Evolutionary conservation across 2,329 filamentous ascomycete genomes (phyloP), one percentile per base, ranked within the genome.

Genomic region (Pseudogymnoascus sp.): DNA sequence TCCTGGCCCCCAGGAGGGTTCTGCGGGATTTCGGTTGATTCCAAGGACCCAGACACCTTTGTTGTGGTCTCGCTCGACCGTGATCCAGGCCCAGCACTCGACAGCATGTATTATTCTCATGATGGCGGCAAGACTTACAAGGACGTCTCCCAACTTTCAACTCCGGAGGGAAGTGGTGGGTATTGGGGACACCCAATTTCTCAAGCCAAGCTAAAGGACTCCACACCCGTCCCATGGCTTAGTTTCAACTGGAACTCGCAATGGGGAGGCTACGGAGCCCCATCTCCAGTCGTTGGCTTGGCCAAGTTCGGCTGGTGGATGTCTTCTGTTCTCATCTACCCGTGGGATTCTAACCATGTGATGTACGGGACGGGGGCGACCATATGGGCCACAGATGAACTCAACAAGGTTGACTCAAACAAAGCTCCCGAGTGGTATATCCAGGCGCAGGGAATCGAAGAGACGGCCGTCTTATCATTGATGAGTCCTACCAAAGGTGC

Each of bases 381-480:
- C 19, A 33, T 56, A 1, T 56, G 35, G 61, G 35, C 61, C 10
- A 26, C 24, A 12, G 24, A 38, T 43, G 26, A 37, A 60, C 61
- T 66, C 19, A 43, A 50, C 37, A 63, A 50, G 53, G 61, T 62
- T 26, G 63, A 64, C 11, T 59, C 40, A 5, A 61, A 66, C n/a
- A 33, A 37, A 46, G 63, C 53, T 31, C 63, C 64, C 38, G 43
- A 59, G 7, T 66, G 64, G 64, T 66, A 66, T 16, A 62, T 66
- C 22, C 61, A 70, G 10, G 70, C 70, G 12, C 65, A 66, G 31
- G 70, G 70, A 1, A 67, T 71, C 6, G 70, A 72, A 60, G 70
- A 72, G 60, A 67, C 62, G 35, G 62, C 69, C 11, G 67, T 69
- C 10, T 59, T 65, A 12, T 50, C 63, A 33, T 64, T 72, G 1